Evolutionary conservation across 2,329 filamentous ascomycete genomes (phyloP).

Genomic region (Kalaharituber pfeilii): DNA sequence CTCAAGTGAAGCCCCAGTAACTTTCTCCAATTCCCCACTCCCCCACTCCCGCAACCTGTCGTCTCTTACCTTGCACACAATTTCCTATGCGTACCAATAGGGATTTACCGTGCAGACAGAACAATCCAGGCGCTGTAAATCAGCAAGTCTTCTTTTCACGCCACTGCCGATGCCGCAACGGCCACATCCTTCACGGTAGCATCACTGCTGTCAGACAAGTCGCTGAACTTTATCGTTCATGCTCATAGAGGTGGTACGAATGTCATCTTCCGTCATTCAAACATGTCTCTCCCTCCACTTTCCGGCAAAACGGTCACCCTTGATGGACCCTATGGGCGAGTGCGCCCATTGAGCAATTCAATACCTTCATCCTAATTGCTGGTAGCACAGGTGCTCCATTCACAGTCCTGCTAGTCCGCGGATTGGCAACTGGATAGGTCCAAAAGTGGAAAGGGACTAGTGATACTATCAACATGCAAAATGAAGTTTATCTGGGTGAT

Average conservation of each 20-base stretch:
- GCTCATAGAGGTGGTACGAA: slow-evolving; percentile 37
- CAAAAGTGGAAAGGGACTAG: slow-evolving; percentile 25
- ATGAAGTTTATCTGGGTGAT: slow-evolving; percentile 43
- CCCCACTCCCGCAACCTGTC: too few relatives aligned
- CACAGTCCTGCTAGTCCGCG: slow-evolving; percentile 38
- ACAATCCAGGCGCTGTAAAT: slow-evolving; percentile 26
- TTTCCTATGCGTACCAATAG: slow-evolving; percentile 34
- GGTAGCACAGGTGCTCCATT: slow-evolving; percentile 45
- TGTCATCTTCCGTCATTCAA: slow-evolving; percentile 35
- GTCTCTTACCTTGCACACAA: slow-evolving; percentile 32
- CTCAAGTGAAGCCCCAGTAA: too few relatives aligned
- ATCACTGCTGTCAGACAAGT: slow-evolving; percentile 37
- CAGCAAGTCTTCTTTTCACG: slow-evolving; percentile 46
- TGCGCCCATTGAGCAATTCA: slow-evolving; percentile 40
- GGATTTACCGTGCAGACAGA: slow-evolving; percentile 32
- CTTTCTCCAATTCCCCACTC: too few relatives aligned
- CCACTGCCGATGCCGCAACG: slow-evolving; percentile 40
- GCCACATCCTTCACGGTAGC: slow-evolving; percentile 46
- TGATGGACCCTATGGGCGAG: slow-evolving; percentile 37
- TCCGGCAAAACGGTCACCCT: slow-evolving; percentile 31
- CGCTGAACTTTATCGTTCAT: slow-evolving; percentile 40
- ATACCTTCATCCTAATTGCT: slow-evolving; percentile 42
- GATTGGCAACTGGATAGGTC: slow-evolving; percentile 35
- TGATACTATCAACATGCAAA: slow-evolving; percentile 34
- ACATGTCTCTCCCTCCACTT: slow-evolving; percentile 22